Conservation (phyloP, 768 basidiomycete genomes). For the Vishniacozyma victoriae region DNA sequence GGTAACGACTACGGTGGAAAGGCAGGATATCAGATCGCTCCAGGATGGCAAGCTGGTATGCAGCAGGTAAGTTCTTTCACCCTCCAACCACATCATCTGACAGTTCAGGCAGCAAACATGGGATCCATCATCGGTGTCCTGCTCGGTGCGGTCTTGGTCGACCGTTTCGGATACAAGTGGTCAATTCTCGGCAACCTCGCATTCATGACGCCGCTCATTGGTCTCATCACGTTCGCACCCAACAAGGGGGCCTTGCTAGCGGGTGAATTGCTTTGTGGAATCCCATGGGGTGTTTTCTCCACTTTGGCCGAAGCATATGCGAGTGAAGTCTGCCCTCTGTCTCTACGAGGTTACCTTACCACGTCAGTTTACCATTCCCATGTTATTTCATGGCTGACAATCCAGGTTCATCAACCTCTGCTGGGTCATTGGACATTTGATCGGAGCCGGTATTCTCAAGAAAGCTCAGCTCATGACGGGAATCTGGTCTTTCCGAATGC, state of each 20-base stretch:
- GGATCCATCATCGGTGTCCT: slow-evolving; percentile 43
- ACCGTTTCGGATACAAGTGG: slow-evolving; percentile 46
- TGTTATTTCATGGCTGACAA: too few species aligned
- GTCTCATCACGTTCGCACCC: not conserved
- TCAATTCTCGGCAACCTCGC: too few species aligned
- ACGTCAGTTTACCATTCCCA: slow-evolving; percentile 39
- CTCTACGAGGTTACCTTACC: slow-evolving; percentile 38
- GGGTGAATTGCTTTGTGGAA: slow-evolving; percentile 19
- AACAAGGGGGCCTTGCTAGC: not conserved
- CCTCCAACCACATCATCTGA: too few species aligned
- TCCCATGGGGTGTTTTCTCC: slow-evolving; percentile 44
- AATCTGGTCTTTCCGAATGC: slow-evolving; percentile 30
- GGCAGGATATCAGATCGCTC: slow-evolving; percentile 37
- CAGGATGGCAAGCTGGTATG: slow-evolving; percentile 46
- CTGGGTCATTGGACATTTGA: slow-evolving; percentile 41
- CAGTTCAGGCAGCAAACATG: slow-evolving; percentile 42
- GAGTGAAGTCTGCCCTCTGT: slow-evolving; percentile 36
- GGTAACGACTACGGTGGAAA: slow-evolving; percentile 12
- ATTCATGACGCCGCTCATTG: not conserved
- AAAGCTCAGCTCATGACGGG: slow-evolving; percentile 4
- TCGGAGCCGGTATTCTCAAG: slow-evolving; percentile 32
- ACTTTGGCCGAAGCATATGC: slow-evolving; percentile 31
- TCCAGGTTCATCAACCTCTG: slow-evolving; percentile 39
- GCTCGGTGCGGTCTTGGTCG: slow-evolving; percentile 20
- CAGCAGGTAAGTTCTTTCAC: too few species aligned